These are phyloP conservation scores for Gymnopus androsaceus DNA, from an alignment of 1,284 basidiomycete genomes.

Conservation along the genomic window DNA sequence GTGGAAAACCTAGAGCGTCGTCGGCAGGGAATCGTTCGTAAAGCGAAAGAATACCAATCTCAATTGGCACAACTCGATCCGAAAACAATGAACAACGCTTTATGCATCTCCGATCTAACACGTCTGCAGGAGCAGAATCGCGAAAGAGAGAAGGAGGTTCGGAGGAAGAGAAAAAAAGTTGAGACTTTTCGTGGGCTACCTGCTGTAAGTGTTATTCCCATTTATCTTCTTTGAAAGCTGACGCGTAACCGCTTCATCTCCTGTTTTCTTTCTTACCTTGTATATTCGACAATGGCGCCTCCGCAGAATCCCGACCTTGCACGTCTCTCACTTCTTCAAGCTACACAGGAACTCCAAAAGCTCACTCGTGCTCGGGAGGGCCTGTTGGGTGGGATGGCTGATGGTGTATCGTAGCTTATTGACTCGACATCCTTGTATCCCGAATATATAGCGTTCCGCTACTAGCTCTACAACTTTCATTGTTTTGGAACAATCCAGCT, in stretches of 20 bases:
- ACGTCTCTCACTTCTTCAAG: constrained; percentile 20
- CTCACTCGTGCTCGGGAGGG: neutral
- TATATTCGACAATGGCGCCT: neutral
- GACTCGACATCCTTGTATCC: no score
- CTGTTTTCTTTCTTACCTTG: constrained; percentile 1
- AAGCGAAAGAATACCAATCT: no score
- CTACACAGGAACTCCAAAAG: neutral
- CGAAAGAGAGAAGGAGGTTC: constrained; percentile 27
- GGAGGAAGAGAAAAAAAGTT: constrained; percentile 43
- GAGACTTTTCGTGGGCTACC: constrained; percentile 50
- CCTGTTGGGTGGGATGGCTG: neutral
- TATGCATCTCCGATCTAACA: constrained; percentile 33
- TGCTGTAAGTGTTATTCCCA: no score
- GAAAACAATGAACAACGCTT: no score
- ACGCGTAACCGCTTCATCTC: neutral
- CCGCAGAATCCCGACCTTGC: constrained; percentile 49
- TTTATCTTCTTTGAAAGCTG: neutral
- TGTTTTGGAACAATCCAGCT: no score
- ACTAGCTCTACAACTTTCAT: no score
- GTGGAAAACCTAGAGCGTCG: no score
- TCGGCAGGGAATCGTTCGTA: no score
- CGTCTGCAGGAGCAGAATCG: constrained; percentile 1
- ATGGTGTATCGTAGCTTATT: no score
- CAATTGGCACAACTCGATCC: no score
- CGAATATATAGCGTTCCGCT: no score